Evolutionary conservation across 106 monocot genomes (phyloP), one percentile per base, ranked within the genome.

Genomic region (Apostasia shenzhenica): DNA sequence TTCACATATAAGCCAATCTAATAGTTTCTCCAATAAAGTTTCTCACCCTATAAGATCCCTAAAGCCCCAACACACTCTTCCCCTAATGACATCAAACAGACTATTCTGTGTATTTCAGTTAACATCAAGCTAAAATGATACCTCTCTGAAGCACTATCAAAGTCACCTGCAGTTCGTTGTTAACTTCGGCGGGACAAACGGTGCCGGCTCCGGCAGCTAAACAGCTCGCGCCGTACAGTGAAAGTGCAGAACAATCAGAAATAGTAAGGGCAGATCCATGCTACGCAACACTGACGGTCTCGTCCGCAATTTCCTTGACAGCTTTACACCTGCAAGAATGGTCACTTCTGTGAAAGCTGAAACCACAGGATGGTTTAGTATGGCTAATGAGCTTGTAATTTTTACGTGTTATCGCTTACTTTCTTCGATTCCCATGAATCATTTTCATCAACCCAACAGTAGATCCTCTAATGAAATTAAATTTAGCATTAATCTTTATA

Each of bases 311-410:
- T 55, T 67, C 67, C 49, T 75, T 75, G 67, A 41, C 56, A 41
- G 75, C 42, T 75, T 75, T 75, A 67, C 75, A 75, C 66, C 75
- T 75, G 73, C 55, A 54, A 67, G 46, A 45, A 49, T 13, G 50
- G 5, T 63, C 13, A 1, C 3, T 62, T 57, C 3, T 26, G 3
- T 12, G n/a, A 4, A 11, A 26, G 14, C 12, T 14, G 57, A 4
- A 57, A 9, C 51, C 51, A 51, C 9, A 5, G 51, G 51, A 51
- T 51, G 4, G 51, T 4, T 51, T 51, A 5, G 9, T 51, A 51
- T 4, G 6, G 9, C 51, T 57, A 14, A 26, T 26, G 26, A 26
- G 0, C 26, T 26, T 26, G 26, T 26, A 26, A 26, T 26, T 26
- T 26, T 26, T 26, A 26, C 26, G 26, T 26, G 26, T 26, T 26